A percentile compares a stretch with the other conserved stretches of the same genome.
Evolutionary conservation across 768 basidiomycete species (phyloP).

Genomic region (Tulasnella sp.): DNA sequence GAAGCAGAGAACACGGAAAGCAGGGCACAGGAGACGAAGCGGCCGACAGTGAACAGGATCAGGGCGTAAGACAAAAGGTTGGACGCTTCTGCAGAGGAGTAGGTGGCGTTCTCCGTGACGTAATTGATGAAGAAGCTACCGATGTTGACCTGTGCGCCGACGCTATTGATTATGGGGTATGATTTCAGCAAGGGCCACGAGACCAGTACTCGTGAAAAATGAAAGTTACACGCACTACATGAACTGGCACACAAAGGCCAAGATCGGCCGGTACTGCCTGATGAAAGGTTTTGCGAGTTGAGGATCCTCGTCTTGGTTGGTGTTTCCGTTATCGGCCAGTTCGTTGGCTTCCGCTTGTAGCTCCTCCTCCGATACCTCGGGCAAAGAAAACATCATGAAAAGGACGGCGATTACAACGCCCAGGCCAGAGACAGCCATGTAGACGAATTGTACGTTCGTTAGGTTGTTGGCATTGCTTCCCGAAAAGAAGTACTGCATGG

Average conservation of each 20-base stretch:
- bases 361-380: conserved; percentile 63
- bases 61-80: conserved; percentile 54
- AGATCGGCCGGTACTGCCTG: conserved; percentile 59
- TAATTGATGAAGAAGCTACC: conserved; percentile 59
- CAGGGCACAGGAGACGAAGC: conserved; percentile 50
- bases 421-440: conserved; percentile 30
- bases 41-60: conserved; percentile 22
- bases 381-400: conserved; percentile 50
- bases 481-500: conserved; percentile 25
- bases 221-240: conserved; percentile 33
- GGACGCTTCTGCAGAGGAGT: conserved; percentile 43
- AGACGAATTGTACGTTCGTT: conserved; percentile 27
- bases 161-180: conserved; percentile 27
- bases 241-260: conserved; percentile 66
- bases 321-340: conserved; percentile 9
- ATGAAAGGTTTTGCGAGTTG: conserved; percentile 44
- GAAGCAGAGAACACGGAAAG: conserved; percentile 58
- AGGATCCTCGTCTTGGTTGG: conserved; percentile 26
- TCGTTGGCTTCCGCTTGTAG: conserved; percentile 25
- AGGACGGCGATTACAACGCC: conserved; percentile 18
- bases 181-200: not conserved
- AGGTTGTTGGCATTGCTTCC: conserved; percentile 26
- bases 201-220: not conserved
- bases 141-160: conserved; percentile 50
- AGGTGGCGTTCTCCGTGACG: conserved; percentile 50